These are phyloP conservation scores for Hsuehochloa calcarea DNA, from an alignment of 176 grass and related monocot species.

Conservation along the genomic window DNA sequence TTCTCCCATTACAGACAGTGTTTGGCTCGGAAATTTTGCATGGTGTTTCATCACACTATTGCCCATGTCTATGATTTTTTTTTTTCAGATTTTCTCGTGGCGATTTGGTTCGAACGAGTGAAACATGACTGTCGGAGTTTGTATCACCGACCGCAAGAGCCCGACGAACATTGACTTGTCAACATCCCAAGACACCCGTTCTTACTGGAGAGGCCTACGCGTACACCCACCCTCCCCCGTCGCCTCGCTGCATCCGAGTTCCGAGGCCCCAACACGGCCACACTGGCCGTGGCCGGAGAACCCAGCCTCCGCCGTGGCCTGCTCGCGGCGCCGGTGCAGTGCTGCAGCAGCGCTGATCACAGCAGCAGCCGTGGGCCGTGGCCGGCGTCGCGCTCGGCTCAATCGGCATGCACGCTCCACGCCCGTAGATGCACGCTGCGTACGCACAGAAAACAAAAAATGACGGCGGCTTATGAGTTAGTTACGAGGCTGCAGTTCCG, in stretches of 20 bases:
- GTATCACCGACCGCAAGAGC: too few relatives aligned
- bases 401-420: background rate
- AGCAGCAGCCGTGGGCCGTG: background rate
- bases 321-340: too few relatives aligned
- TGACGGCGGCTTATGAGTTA: too few relatives aligned
- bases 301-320: too few relatives aligned
- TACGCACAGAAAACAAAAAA: background rate
- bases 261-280: too few relatives aligned
- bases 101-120: background rate
- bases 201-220: too few relatives aligned
- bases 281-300: too few relatives aligned
- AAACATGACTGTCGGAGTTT: background rate
- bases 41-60: background rate
- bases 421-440: background rate
- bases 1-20: background rate
- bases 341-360: background rate
- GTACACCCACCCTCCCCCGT: too few relatives aligned
- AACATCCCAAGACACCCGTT: too few relatives aligned
- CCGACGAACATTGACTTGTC: too few relatives aligned
- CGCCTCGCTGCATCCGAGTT: too few relatives aligned
- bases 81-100: background rate
- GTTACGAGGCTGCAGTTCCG: too few relatives aligned
- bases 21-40: background rate
- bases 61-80: background rate
- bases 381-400: background rate